Evolutionary conservation across 441 rosid species (phyloP).

Genomic region (Populus hybrid): DNA sequence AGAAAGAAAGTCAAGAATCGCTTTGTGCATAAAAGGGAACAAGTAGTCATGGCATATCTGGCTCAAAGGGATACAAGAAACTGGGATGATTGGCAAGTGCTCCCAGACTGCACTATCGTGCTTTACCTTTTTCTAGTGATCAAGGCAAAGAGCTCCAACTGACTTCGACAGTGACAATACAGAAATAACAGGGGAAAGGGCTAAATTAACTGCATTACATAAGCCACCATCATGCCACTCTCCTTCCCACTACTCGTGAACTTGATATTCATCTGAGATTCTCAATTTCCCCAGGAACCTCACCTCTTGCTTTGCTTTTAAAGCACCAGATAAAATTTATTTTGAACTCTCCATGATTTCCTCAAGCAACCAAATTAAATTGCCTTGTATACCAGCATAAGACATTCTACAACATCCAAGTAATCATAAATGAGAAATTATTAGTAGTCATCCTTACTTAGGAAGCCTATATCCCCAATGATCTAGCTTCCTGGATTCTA

Average conservation of each 20-base stretch:
- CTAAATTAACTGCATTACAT: neutral
- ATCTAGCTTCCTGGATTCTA: neutral
- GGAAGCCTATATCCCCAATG: neutral
- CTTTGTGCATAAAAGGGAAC: neutral
- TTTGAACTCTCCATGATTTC: neutral
- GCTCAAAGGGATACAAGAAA: neutral
- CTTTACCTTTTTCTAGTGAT: neutral
- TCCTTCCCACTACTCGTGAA: neutral
- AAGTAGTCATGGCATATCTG: neutral
- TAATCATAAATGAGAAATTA: neutral
- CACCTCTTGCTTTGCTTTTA: neutral
- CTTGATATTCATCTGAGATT: neutral
- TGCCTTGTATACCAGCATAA: neutral
- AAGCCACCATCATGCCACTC: neutral
- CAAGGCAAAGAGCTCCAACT: neutral
- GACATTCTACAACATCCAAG: neutral
- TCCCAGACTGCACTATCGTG: neutral
- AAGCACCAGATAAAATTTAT: neutral
- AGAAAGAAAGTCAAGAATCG: neutral
- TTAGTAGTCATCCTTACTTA: neutral
- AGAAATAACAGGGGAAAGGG: neutral
- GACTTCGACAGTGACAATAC: neutral
- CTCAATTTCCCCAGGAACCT: neutral
- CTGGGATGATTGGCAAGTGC: neutral
- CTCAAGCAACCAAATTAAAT: neutral